Evolutionary conservation across 129 eudicot genomes (phyloP), one percentile per base, ranked within the genome.

Genomic region (Solidago caesia): DNA sequence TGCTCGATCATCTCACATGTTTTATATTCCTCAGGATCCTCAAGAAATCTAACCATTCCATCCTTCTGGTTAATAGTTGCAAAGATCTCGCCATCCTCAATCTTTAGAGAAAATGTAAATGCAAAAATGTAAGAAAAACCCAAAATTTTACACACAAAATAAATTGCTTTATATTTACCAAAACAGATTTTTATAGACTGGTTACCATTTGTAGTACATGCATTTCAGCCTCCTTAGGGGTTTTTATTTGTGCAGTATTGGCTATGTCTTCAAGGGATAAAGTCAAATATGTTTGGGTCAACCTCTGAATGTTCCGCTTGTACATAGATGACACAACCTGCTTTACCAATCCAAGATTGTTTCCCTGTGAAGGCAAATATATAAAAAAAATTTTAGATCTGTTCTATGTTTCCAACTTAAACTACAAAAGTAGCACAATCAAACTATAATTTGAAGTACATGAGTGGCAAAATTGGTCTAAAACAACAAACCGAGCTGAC

Each of bases 41-140:
- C 98, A 26, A 94, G 89, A 67, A 94, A 94, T 82, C 96, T 90
- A 82, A 94, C 98, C 98, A 94, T 94, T 70, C 98, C 98, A 85
- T 94, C 98, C 85, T 94, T 94, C 87, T 94, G 98, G 85, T 94
- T 94, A 45, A 94, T 94, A 75, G 88, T 84, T 49, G 98, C 98
- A 91, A 77, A 85, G 46, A 94, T 94, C 76, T 94, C 96, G 10
- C 98, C 93, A 74, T 90, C 96, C 77, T 91, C 91, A 55, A 94
- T 94, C 98, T 94, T 75, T 46, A 68, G 46, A 52, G 46, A 52
- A 43, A 74, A 72, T 7, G 42, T 45, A 53, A 64, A 80, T 44
- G n/a, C 21, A n/a, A 39, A 29, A 12, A 53, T 53, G 59, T 53
- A 53, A 14, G 48, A 10, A 64, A 42, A 45, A 0, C n/a, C 45